Conservation (phyloP, 2,329 filamentous ascomycete species). For the Verticillium nubilum region DNA sequence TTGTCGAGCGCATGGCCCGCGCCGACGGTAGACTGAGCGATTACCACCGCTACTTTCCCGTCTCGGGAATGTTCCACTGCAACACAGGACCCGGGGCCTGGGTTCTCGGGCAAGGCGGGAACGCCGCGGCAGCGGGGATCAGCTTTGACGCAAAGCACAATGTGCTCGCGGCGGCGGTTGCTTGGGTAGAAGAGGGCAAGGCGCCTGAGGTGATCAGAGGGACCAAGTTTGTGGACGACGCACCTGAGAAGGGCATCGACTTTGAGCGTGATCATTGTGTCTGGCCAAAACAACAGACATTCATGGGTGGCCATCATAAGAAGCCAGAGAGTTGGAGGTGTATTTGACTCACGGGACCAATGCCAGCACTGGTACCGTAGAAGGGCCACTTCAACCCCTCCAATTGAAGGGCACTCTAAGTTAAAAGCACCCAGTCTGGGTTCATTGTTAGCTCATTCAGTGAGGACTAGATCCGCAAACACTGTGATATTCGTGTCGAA, state of each 20-base stretch:
- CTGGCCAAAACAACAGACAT: not conserved
- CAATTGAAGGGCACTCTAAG: too few relatives aligned
- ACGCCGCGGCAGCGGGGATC: slow-evolving; percentile 11
- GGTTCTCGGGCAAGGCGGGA: slow-evolving; percentile 19
- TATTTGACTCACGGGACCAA: too few relatives aligned
- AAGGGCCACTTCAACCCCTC: too few relatives aligned
- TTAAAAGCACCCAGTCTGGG: too few relatives aligned
- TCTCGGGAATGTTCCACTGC: slow-evolving; percentile 52
- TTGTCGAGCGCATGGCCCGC: slow-evolving; percentile 15
- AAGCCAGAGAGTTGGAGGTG: not conserved
- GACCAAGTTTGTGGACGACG: slow-evolving; percentile 24
- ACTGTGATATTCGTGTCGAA: too few relatives aligned
- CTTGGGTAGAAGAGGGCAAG: slow-evolving; percentile 38
- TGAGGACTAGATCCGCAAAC: too few relatives aligned
- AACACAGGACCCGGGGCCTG: slow-evolving; percentile 39
- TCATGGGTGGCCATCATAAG: not conserved
- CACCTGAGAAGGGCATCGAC: not conserved
- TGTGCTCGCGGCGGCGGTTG: slow-evolving; percentile 39
- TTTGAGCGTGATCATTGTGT: slow-evolving; percentile 6
- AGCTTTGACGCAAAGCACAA: slow-evolving; percentile 32
- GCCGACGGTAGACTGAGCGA: slow-evolving; percentile 27
- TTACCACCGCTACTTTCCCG: slow-evolving; percentile 45
- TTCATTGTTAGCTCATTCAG: too few relatives aligned
- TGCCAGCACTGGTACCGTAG: too few relatives aligned
- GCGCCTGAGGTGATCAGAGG: slow-evolving; percentile 34